Evolutionary conservation across 2,329 filamentous ascomycete species (phyloP).

Genomic region (Xylariaceae sp.): DNA sequence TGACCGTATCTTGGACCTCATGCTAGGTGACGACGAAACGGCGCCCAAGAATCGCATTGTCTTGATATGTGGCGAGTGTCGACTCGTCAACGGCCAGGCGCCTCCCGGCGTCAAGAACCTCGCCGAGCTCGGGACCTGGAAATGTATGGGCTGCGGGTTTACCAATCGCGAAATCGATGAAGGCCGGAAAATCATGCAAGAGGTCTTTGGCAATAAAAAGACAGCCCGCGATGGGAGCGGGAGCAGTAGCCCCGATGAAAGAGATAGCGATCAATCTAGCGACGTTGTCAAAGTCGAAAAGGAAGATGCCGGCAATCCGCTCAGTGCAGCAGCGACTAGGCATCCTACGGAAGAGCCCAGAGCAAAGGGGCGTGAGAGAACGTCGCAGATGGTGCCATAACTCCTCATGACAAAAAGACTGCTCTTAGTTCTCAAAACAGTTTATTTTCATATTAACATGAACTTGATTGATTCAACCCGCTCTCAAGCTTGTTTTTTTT

Average conservation of each 20-base stretch:
- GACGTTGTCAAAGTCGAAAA: conserved; percentile 22
- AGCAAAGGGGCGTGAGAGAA: conserved; percentile 20
- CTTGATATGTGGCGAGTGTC: conserved; percentile 75
- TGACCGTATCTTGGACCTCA: conserved; percentile 83
- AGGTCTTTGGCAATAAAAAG: conserved; percentile 43
- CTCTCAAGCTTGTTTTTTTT: no score
- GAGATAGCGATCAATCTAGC: conserved; percentile 22
- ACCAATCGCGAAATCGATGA: conserved; percentile 80
- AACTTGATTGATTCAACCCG: no score
- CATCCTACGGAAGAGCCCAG: conserved; percentile 13
- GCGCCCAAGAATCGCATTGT: conserved; percentile 84
- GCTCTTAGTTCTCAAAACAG: no score
- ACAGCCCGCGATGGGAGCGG: conserved; percentile 8
- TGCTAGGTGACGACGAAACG: conserved; percentile 92
- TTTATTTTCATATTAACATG: no score
- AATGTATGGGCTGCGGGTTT: conserved; percentile 76
- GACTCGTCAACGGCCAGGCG: conserved; percentile 91
- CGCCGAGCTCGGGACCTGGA: conserved; percentile 79
- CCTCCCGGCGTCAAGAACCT: conserved; percentile 75
- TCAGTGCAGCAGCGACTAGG: conserved; percentile 15
- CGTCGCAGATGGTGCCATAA: conserved; percentile 27
- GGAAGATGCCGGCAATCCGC: conserved; percentile 19
- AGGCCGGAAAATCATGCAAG: conserved; percentile 63
- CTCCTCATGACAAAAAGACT: background rate
- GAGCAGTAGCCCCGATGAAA: conserved; percentile 15